Base-by-base conservation (phyloP, 495 filamentous ascomycete genomes). In the Penicillium verhagenii region DNA sequence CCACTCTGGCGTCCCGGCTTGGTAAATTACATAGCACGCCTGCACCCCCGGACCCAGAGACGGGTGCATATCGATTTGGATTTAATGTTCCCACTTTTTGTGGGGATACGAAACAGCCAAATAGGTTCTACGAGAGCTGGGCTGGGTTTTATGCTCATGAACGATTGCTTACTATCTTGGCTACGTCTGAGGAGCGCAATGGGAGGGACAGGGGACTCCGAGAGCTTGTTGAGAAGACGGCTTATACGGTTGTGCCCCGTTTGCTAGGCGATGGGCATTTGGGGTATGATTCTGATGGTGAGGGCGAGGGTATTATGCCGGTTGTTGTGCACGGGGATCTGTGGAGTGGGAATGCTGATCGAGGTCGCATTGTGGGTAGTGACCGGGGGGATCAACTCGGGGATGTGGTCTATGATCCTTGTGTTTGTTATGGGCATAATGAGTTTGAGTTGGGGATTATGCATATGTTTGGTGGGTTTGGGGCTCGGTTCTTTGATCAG, bases 391-490 rank as follows among this genome's bases (percentile, higher is more conserved):
- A 75, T n/a, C 81, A 76, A 5, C 73, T 74, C 0, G 88, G 92
- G 52, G 92, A 92, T 57, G 85, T 96, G 10, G 82, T 96, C 4
- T 96, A 86, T 72, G 92, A 96, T 71, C 85, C 91, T 19, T 84
- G 84, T 14, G 78, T 82, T 35, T 86, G 84, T 50, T 96, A 92
- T 71, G 89, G 84, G n/a, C 90, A 96, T 68, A 85, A 76, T 14
- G 92, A 96, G 77, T 96, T 85, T 73, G 92, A 96, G 66, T 66
- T 93, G 45, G 92, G 93, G 1, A 96, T 96, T 47, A 96, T 96
- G 92, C 80, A 80, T 53, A 92, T 97, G 90, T 96, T 96, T 81
- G 93, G 92, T 0, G 93, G 93, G 4, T 96, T 95, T 76, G 85
- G 85, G 18, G 64, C 69, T 0, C 64, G 57, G 6, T 96, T 95